A percentile compares a stretch with the other conserved stretches of the same genome.
These are phyloP conservation scores for Phytophthora citrophthora DNA, from an alignment of 352 stramenopile genomes.

Conservation along the genomic window DNA sequence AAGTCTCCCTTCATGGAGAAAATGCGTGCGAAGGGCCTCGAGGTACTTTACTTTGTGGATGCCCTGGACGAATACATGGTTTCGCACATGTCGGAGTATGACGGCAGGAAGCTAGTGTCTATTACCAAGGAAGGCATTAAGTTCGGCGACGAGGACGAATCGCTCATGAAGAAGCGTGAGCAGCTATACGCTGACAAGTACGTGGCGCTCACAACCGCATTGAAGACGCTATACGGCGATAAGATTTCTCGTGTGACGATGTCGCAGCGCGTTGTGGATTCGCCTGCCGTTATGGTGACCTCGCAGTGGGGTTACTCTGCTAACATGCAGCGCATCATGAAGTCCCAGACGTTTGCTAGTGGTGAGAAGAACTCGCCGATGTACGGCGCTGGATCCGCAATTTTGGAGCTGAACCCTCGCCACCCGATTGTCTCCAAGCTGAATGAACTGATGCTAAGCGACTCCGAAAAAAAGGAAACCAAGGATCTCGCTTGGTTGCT, in stretches of 20 bases:
- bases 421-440: conserved; percentile 98
- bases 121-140: conserved; percentile 99
- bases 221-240: conserved; percentile 96
- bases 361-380: conserved; percentile 48
- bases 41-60: conserved; percentile 99
- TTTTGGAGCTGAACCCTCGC: conserved; percentile 99
- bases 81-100: conserved; percentile 93
- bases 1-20: conserved; percentile 98
- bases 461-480: conserved; percentile 84
- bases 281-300: conserved; percentile 96
- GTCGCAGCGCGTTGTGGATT: conserved; percentile 93
- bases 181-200: conserved; percentile 98
- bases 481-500: conserved; percentile 97
- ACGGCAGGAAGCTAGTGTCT: conserved; percentile 96
- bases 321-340: conserved; percentile 99
- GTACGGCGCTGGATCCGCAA: conserved; percentile 81
- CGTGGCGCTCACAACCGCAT: conserved; percentile 94
- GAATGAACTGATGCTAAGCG: conserved; percentile 74
- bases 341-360: conserved; percentile 96
- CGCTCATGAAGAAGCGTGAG: conserved; percentile 93
- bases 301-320: conserved; percentile 97
- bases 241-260: conserved; percentile 97
- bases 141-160: conserved; percentile 98
- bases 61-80: conserved; percentile 99
- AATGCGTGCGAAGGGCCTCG: conserved; percentile 96